Evolutionary conservation across 352 stramenopile genomes (phyloP).

Genomic region (Plasmopara halstedii): DNA sequence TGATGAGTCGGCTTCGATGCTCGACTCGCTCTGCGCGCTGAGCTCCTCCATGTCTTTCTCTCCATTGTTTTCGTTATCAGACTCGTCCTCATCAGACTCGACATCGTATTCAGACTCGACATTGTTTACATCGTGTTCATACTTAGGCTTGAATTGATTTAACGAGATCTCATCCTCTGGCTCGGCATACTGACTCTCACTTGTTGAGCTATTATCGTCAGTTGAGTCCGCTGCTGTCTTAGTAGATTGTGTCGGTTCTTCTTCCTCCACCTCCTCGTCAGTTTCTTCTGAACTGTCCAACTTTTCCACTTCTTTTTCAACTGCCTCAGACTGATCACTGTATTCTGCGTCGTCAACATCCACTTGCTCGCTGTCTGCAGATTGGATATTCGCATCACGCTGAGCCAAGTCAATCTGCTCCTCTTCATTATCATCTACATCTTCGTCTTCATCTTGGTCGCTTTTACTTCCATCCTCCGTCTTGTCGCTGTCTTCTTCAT

Average conservation of each 20-base stretch:
- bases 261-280: conserved; percentile 6
- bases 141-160: conserved; percentile 4
- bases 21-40: background rate
- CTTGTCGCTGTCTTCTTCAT: conserved; percentile 7
- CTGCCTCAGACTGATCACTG: background rate
- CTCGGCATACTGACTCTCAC: conserved; percentile 4
- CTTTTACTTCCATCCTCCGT: conserved; percentile 5
- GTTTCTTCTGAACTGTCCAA: conserved; percentile 1
- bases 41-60: background rate
- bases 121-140: conserved; percentile 8
- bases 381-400: conserved; percentile 1
- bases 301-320: background rate
- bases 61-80: background rate
- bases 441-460: conserved; percentile 3
- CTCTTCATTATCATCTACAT: conserved; percentile 7
- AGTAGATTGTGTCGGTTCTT: conserved; percentile 1
- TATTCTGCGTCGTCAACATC: background rate
- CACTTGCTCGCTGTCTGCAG: conserved; percentile 2
- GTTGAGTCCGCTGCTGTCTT: conserved; percentile 2
- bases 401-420: conserved; percentile 15
- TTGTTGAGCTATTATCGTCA: conserved; percentile 9
- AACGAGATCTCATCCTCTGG: conserved; percentile 8
- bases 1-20: conserved; percentile 1
- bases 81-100: conserved; percentile 4
- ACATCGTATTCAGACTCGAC: conserved; percentile 5